phyloP scores from a whole-genome alignment of 768 basidiomycete species.

The Boletus huronensis region DNA sequence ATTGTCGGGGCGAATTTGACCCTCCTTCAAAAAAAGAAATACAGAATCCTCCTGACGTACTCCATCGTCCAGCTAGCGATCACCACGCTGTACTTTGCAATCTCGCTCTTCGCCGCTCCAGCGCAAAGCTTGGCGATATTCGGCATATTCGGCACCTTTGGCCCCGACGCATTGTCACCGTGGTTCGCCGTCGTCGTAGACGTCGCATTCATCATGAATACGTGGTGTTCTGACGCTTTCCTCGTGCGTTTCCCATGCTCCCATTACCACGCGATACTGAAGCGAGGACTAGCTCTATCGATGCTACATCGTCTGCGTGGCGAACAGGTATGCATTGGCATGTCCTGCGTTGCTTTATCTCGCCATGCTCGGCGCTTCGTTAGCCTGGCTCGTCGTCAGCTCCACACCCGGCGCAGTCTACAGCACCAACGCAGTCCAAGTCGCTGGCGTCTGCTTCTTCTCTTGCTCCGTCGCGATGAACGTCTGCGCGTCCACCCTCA shows the following conservation, averaged over 20 bases:
- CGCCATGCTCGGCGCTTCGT: slow-evolving; percentile 11
- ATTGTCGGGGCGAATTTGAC: slow-evolving; percentile 10
- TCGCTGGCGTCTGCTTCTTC: slow-evolving; percentile 13
- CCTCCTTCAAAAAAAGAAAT: slow-evolving; percentile 15
- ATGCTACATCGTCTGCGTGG: slow-evolving; percentile 21
- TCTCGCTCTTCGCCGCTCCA: slow-evolving; percentile 19
- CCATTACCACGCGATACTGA: neutral
- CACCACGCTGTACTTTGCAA: slow-evolving; percentile 18
- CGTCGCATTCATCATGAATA: slow-evolving; percentile 17
- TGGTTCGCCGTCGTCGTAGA: slow-evolving; percentile 16
- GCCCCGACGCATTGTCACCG: slow-evolving; percentile 10
- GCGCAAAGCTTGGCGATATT: slow-evolving; percentile 13
- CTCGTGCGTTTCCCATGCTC: slow-evolving; percentile 11
- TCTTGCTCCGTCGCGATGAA: slow-evolving; percentile 16
- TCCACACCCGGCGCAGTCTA: slow-evolving; percentile 16
- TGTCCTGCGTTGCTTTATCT: slow-evolving; percentile 14
- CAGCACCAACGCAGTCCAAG: slow-evolving; percentile 12
- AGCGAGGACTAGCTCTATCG: slow-evolving; percentile 16
- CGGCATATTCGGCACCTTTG: slow-evolving; percentile 1
- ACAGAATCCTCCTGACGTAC: slow-evolving; percentile 13
- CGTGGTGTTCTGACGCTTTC: slow-evolving; percentile 22
- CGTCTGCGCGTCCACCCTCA: slow-evolving; percentile 14
- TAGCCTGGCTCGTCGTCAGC: slow-evolving; percentile 17
- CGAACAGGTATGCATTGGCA: neutral
- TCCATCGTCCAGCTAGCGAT: slow-evolving; percentile 14